These are phyloP conservation scores for Fusarium verrucosum DNA, from an alignment of 2,329 filamentous ascomycete species.

Conservation along the genomic window DNA sequence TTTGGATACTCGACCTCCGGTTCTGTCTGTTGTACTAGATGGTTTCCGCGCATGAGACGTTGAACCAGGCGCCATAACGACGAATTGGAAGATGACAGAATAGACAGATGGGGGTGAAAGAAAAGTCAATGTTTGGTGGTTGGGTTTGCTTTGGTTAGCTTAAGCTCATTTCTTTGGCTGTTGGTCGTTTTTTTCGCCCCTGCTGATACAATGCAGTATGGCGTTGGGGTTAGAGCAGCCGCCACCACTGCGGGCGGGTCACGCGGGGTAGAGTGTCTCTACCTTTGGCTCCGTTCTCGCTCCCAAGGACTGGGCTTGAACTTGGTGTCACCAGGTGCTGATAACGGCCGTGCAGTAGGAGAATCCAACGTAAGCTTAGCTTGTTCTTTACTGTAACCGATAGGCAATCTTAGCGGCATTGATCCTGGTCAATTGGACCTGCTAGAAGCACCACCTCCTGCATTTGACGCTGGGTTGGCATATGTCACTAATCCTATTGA, in stretches of 20 bases:
- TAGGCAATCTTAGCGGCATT: background rate
- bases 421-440: background rate
- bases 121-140: constrained; percentile 1
- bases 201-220: background rate
- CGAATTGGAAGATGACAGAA: background rate
- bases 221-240: constrained; percentile 6
- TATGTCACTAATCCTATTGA: background rate
- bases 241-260: constrained; percentile 8
- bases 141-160: constrained; percentile 3
- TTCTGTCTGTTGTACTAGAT: constrained; percentile 19
- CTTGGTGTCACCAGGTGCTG: background rate
- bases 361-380: background rate
- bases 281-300: background rate
- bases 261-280: background rate
- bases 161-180: background rate
- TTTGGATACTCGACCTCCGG: constrained; percentile 38
- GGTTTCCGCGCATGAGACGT: constrained; percentile 30
- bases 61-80: constrained; percentile 32
- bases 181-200: background rate
- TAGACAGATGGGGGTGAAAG: background rate
- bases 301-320: background rate
- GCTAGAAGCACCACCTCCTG: background rate
- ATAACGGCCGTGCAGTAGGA: constrained; percentile 5
- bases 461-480: background rate
- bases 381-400: background rate